Evolutionary conservation across 2,329 filamentous ascomycete species (phyloP).

Genomic region (Nakataea oryzae): DNA sequence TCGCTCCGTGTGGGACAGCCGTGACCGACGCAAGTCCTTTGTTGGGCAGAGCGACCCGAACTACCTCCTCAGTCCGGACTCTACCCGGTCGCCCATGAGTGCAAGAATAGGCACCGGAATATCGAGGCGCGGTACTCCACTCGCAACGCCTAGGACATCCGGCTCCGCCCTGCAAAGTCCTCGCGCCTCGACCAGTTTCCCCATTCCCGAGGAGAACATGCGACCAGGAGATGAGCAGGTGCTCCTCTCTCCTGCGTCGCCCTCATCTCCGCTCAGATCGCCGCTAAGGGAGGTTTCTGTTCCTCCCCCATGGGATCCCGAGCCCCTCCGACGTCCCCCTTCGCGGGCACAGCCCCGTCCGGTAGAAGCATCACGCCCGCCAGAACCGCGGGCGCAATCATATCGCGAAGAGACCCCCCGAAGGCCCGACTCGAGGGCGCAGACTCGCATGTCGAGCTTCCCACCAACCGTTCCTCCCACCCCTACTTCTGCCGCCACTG

Average conservation of each 20-base stretch:
- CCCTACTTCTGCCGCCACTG: conserved; percentile 9
- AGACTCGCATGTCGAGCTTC: not conserved
- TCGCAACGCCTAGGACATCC: conserved; percentile 18
- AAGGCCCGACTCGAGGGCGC: not conserved
- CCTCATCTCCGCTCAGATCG: not conserved
- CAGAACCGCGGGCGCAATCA: not conserved
- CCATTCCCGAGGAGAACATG: not conserved
- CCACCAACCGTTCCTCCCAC: conserved; percentile 5
- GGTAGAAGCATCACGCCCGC: not conserved
- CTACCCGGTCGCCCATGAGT: conserved; percentile 6
- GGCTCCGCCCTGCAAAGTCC: conserved; percentile 9
- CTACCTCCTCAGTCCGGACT: conserved; percentile 12
- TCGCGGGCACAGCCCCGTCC: conserved; percentile 16
- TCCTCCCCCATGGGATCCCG: not conserved
- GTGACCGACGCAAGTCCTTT: conserved; percentile 21
- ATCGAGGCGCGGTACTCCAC: conserved; percentile 22
- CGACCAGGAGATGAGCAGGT: not conserved
- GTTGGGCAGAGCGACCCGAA: conserved; percentile 22
- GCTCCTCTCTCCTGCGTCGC: not conserved
- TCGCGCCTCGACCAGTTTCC: conserved; percentile 5
- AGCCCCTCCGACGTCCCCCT: conserved; percentile 5
- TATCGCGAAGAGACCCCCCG: not conserved
- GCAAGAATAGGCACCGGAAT: conserved; percentile 14
- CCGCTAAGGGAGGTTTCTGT: not conserved
- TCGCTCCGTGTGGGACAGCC: conserved; percentile 17